Evolutionary conservation across 805 yeast species (phyloP).

Genomic region (Saccharomycopsis synnaedendra): DNA sequence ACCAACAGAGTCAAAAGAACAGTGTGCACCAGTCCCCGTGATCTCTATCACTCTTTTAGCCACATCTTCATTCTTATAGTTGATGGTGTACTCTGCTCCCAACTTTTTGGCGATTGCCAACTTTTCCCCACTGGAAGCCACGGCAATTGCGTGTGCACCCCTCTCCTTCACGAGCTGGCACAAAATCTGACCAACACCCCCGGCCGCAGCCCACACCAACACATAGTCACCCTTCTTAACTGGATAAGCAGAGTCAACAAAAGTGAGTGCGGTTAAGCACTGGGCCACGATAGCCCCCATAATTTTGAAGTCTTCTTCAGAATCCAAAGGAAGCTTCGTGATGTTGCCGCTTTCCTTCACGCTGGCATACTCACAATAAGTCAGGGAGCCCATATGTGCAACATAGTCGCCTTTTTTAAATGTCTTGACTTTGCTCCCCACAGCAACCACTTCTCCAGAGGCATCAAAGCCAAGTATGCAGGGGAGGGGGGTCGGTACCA

Average conservation of each 20-base stretch:
- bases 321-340: conserved; percentile 36
- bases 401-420: conserved; percentile 63
- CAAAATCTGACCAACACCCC: conserved; percentile 77
- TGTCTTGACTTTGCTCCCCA: conserved; percentile 45
- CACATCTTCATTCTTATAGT: conserved; percentile 42
- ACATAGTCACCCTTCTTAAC: conserved; percentile 62
- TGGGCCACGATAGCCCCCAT: conserved; percentile 58
- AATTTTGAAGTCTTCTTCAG: conserved; percentile 38
- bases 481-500: conserved; percentile 56
- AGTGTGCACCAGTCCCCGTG: conserved; percentile 64
- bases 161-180: conserved; percentile 47
- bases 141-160: conserved; percentile 79
- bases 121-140: conserved; percentile 72
- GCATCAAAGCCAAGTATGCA: conserved; percentile 65
- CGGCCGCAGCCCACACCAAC: conserved; percentile 89
- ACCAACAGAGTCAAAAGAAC: conserved; percentile 66
- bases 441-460: conserved; percentile 53
- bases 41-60: conserved; percentile 42
- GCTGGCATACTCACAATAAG: conserved; percentile 70
- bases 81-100: conserved; percentile 72
- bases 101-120: conserved; percentile 49
- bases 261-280: conserved; percentile 71
- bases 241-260: conserved; percentile 52
- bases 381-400: conserved; percentile 36
- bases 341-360: conserved; percentile 25